A percentile compares a stretch with the other conserved stretches of the same genome.
Evolutionary conservation across 2,329 filamentous ascomycete species (phyloP).

Genomic region (Fusarium armeniacum): DNA sequence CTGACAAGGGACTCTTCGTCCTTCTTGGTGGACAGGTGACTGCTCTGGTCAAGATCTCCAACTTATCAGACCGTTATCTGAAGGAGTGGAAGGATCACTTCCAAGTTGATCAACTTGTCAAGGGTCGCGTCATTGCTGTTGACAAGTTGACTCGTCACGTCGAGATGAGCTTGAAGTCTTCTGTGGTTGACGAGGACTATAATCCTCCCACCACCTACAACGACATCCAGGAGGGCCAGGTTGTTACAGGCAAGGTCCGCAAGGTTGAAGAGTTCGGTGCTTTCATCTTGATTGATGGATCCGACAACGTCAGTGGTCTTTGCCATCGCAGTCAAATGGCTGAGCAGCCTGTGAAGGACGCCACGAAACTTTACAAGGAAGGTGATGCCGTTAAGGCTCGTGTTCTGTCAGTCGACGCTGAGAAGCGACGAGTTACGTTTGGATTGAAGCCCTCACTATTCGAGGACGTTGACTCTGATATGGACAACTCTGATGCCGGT

Average conservation of each 20-base stretch:
- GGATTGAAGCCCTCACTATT: constrained; percentile 95
- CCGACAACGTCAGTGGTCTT: constrained; percentile 89
- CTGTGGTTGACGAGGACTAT: constrained; percentile 84
- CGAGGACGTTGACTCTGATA: constrained; percentile 71
- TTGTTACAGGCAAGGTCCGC: constrained; percentile 89
- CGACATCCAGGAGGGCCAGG: constrained; percentile 83
- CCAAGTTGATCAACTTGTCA: constrained; percentile 90
- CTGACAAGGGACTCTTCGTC: constrained; percentile 91
- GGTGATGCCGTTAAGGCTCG: constrained; percentile 95
- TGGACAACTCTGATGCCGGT: constrained; percentile 64
- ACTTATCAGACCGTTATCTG: constrained; percentile 90
- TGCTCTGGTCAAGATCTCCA: constrained; percentile 85
- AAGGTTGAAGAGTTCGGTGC: constrained; percentile 97
- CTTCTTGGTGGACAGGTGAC: constrained; percentile 84
- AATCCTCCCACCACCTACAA: constrained; percentile 78
- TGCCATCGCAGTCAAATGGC: constrained; percentile 95
- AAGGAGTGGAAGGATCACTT: constrained; percentile 97
- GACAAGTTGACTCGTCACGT: constrained; percentile 78
- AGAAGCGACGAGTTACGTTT: constrained; percentile 86
- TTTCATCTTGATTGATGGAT: constrained; percentile 91
- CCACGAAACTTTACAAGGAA: constrained; percentile 89
- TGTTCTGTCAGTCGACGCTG: constrained; percentile 80
- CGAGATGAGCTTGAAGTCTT: constrained; percentile 89
- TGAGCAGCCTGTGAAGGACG: constrained; percentile 83
- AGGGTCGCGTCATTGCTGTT: constrained; percentile 83